Base-by-base conservation (phyloP, 495 filamentous ascomycete species). In the Lasiosphaeria ovina region DNA sequence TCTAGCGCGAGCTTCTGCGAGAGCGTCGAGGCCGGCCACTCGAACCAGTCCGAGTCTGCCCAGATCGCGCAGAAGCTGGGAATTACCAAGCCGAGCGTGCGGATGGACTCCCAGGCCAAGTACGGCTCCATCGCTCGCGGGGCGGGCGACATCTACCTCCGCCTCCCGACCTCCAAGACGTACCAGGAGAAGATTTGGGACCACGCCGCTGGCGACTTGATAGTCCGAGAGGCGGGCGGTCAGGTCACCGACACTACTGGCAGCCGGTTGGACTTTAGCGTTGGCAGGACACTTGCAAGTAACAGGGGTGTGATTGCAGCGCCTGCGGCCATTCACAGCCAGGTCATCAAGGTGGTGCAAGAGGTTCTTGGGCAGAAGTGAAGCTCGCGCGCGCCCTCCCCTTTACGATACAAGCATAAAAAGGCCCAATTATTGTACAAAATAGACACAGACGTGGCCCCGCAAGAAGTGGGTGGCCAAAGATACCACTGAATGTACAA, bases 121-220 rank as follows among this genome's bases (percentile, higher is more conserved):
- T 99, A 99, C 71, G 93, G 87, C 50, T 92, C 89, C 3, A 93
- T 99, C 70, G 93, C 95, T n/a, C 80, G 94, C 61, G 94, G 94
- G 32, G 92, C 93, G 6, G 94, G 92, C 48, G 95, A 99, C 67
- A 85, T 99, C 63, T 98, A 98, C 73, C 78, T 98, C 64, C 82
- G 94, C 54, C 76, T 99, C 35, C 94, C 95, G 16, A 86, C 88
- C 11, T 87, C 82, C 66, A 87, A 86, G 69, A 85, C 87, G 32
- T 99, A 98, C 75, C 85, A 96, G 76, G 94, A 99, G 81, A 99
- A 99, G 82, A 98, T 99, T 64, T 99, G 94, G 94, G 94, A 99
- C 72, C 94, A 99, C 75, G 95, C 93, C 35, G 93, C 91, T n/a
- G 94, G 94, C 38, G 92, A 95, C 61, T 74, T 99, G 54, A 93